Evolutionary conservation across 192 early-diverging fungal species (phyloP).

Genomic region (Entrophospora sp.): DNA sequence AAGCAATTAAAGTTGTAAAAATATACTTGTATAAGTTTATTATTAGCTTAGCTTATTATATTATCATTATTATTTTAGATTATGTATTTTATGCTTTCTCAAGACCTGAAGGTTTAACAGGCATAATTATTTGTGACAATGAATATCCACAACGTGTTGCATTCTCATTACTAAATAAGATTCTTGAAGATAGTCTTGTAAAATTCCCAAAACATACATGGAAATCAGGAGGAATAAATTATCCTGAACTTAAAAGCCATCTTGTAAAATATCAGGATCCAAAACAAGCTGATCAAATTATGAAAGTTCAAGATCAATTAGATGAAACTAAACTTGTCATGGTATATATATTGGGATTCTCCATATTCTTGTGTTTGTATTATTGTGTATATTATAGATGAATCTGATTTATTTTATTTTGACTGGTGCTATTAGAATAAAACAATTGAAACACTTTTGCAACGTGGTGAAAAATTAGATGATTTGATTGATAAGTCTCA

Average conservation of each 20-base stretch:
- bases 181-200: constrained; percentile 78
- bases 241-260: constrained; percentile 65
- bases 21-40: background rate
- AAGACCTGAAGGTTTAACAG: constrained; percentile 60
- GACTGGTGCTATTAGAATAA: constrained; percentile 17
- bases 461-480: constrained; percentile 86
- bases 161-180: constrained; percentile 73
- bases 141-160: constrained; percentile 88
- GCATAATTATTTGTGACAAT: constrained; percentile 70
- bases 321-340: constrained; percentile 95
- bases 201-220: constrained; percentile 43
- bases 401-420: no score
- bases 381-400: no score
- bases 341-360: constrained; percentile 31
- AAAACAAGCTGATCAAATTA: constrained; percentile 79
- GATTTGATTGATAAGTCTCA: constrained; percentile 75
- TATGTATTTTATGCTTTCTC: constrained; percentile 78
- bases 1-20: constrained; percentile 6
- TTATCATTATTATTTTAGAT: constrained; percentile 32
- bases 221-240: constrained; percentile 31
- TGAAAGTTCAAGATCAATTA: constrained; percentile 90
- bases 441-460: constrained; percentile 83
- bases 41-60: background rate
- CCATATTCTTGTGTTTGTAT: no score
- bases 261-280: constrained; percentile 86